Percentiles rank a stretch among this genome's conserved stretches.
Conservation (phyloP, 306 rosid species). For the Fragaria nilgerrensis region DNA sequence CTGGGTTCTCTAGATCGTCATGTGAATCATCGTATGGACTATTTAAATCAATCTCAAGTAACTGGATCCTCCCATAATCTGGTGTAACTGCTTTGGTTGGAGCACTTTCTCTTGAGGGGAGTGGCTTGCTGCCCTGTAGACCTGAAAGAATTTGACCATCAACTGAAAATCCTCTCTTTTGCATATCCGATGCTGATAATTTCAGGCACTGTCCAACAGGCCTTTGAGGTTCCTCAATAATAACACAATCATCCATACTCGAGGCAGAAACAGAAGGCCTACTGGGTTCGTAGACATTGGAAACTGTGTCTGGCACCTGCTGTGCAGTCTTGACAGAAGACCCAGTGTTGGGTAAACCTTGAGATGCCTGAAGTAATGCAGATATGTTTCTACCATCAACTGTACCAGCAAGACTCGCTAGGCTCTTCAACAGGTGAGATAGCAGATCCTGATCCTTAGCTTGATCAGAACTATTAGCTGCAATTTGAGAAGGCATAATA, state of each 20-base stretch:
- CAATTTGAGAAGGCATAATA: constrained; percentile 34
- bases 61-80: constrained; percentile 58
- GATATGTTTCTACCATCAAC: constrained; percentile 47
- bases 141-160: constrained; percentile 37
- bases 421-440: constrained; percentile 66
- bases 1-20: constrained; percentile 66
- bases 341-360: constrained; percentile 48
- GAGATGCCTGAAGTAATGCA: constrained; percentile 52
- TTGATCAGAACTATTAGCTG: constrained; percentile 70
- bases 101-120: constrained; percentile 41
- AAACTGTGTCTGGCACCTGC: background rate
- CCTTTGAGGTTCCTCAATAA: constrained; percentile 53
- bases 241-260: constrained; percentile 9
- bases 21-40: constrained; percentile 78
- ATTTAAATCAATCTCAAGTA: constrained; percentile 73
- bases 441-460: constrained; percentile 73
- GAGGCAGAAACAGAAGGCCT: constrained; percentile 15
- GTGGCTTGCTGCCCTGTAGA: constrained; percentile 4
- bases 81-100: constrained; percentile 65
- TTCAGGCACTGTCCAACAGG: constrained; percentile 35
- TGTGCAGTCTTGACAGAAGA: constrained; percentile 29
- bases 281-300: background rate
- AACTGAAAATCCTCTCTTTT: constrained; percentile 32
- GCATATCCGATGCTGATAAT: constrained; percentile 35
- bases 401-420: constrained; percentile 55